These are phyloP conservation scores for Adiantum capillusveneris DNA, from an alignment of 75 land plant species.

Conservation along the genomic window DNA sequence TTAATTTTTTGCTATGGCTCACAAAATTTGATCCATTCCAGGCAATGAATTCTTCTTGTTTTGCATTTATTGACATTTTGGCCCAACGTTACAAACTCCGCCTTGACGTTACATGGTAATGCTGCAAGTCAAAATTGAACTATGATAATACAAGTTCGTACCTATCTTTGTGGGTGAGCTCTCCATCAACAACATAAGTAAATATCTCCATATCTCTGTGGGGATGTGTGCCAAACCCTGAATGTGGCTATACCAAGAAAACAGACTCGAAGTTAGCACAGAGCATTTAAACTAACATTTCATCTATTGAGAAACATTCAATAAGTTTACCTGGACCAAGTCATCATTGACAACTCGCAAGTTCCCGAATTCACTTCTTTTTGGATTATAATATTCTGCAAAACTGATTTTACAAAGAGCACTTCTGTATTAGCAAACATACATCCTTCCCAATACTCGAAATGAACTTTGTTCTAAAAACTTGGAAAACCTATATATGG, in stretches of 20 bases:
- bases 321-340: conserved; percentile 20
- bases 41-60: too few species aligned
- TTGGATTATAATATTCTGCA: conserved; percentile 30
- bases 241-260: conserved; percentile 17
- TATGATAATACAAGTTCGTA: too few species aligned
- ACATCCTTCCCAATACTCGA: not conserved
- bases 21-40: too few species aligned
- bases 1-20: too few species aligned
- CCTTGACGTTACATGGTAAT: too few species aligned
- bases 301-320: not conserved
- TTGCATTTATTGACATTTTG: too few species aligned
- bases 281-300: not conserved
- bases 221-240: conserved; percentile 28
- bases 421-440: too few species aligned
- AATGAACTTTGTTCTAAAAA: too few species aligned
- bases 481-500: too few species aligned
- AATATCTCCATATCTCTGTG: conserved; percentile 32
- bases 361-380: conserved; percentile 20
- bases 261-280: too few species aligned
- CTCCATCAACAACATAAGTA: conserved; percentile 26
- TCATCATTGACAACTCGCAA: conserved; percentile 32
- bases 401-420: conserved; percentile 15
- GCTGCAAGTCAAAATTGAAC: too few species aligned
- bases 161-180: conserved; percentile 39
- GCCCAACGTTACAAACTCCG: too few species aligned